A percentile compares a stretch with the other conserved stretches of the same genome.
Conservation (phyloP, 73 alveolate species). For the Durusdinium trenchii region DNA sequence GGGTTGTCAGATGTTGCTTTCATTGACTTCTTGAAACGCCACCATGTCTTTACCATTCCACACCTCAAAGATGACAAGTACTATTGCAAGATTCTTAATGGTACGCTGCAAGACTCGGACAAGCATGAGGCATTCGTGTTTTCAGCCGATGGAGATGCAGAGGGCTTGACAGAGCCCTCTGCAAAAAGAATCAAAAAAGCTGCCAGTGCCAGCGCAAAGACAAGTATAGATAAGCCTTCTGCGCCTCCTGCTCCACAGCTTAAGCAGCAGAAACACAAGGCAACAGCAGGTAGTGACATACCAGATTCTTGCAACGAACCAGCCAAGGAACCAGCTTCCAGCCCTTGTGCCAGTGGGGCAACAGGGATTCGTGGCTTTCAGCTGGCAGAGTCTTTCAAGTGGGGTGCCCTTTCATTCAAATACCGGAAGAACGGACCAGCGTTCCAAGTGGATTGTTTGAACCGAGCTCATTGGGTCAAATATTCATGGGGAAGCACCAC, state of each 20-base stretch:
- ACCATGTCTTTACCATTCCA: not conserved
- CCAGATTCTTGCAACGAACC: no score
- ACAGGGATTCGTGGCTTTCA: not conserved
- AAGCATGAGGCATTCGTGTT: not conserved
- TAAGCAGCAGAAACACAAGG: not conserved
- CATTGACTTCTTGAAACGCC: not conserved
- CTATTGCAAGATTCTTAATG: not conserved
- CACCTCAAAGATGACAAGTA: slow-evolving; percentile 22
- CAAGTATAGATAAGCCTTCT: slow-evolving; percentile 14
- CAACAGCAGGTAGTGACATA: no score
- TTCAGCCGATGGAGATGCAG: not conserved
- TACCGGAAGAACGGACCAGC: slow-evolving; percentile 19
- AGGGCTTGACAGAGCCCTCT: not conserved
- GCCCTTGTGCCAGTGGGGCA: not conserved
- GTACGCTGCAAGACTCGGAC: not conserved
- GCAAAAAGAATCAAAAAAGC: no score
- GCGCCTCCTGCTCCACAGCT: slow-evolving; percentile 15
- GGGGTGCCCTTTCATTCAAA: slow-evolving; percentile 34
- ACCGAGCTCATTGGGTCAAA: not conserved
- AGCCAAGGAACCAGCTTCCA: no score
- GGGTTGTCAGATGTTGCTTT: not conserved
- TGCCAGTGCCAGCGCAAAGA: no score
- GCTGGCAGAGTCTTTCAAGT: slow-evolving; percentile 30
- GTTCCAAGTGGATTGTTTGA: slow-evolving; percentile 24
- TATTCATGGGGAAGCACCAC: slow-evolving; percentile 12